phyloP scores from a whole-genome alignment of 1,284 basidiomycete genomes.

The Ceratobasidium sp. region DNA sequence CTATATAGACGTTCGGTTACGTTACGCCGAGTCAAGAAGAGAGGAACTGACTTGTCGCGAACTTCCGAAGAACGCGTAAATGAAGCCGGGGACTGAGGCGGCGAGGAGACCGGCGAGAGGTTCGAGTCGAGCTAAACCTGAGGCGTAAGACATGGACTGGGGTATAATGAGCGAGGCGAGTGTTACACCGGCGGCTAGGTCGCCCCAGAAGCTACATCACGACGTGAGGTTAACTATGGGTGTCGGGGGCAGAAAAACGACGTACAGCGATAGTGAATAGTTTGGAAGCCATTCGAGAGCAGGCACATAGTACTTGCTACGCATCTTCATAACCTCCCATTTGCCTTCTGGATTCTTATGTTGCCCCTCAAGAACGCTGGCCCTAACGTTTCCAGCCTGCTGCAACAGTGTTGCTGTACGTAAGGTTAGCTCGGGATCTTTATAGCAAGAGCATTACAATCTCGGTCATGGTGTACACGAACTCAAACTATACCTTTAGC shows the following conservation, averaged over 20 bases:
- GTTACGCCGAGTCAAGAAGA: not conserved
- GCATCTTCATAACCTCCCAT: conserved; percentile 43
- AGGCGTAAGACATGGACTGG: conserved; percentile 92
- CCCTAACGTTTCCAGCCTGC: conserved; percentile 36
- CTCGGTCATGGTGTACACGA: not conserved
- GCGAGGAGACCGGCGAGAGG: conserved; percentile 87
- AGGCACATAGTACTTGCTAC: conserved; percentile 50
- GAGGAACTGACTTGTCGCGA: conserved; percentile 76
- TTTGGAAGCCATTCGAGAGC: conserved; percentile 82
- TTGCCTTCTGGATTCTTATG: not conserved
- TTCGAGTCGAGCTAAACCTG: conserved; percentile 83
- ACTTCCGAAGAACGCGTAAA: conserved; percentile 89
- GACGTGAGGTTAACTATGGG: conserved; percentile 1
- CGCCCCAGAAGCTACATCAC: conserved; percentile 75
- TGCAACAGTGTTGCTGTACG: not conserved
- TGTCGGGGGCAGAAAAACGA: conserved; percentile 45
- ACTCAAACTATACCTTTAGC: not conserved
- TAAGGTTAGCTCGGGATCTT: not conserved
- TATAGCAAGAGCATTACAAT: not conserved
- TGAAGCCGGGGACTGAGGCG: conserved; percentile 78
- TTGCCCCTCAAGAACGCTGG: conserved; percentile 11
- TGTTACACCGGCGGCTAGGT: conserved; percentile 86
- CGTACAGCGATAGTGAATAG: conserved; percentile 80
- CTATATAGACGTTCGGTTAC: conserved; percentile 28
- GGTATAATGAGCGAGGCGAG: conserved; percentile 92